A percentile compares a stretch with the other conserved stretches of the same genome.
Conservation (phyloP, 441 rosid genomes). For the Daphne laureola region DNA sequence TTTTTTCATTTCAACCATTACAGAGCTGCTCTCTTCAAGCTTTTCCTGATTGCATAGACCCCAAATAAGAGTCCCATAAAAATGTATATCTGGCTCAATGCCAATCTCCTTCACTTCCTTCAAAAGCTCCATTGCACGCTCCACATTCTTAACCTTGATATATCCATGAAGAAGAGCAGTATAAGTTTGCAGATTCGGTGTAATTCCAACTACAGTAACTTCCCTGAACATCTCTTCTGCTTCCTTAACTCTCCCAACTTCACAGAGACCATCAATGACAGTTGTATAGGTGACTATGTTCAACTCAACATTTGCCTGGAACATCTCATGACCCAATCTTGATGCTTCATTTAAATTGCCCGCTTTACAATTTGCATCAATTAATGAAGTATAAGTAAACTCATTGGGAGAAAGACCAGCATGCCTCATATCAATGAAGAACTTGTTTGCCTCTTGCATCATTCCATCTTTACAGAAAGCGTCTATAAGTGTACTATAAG, state of each 20-base stretch:
- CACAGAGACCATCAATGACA: slow-evolving; percentile 54
- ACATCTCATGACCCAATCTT: slow-evolving; percentile 58
- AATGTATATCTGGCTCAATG: slow-evolving; percentile 41
- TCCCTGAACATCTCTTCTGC: slow-evolving; percentile 50
- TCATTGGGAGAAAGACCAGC: slow-evolving; percentile 61
- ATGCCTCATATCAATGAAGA: slow-evolving; percentile 61
- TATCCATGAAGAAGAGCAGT: slow-evolving; percentile 57
- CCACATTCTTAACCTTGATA: slow-evolving; percentile 48
- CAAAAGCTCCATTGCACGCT: slow-evolving; percentile 36
- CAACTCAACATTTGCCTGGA: slow-evolving; percentile 33
- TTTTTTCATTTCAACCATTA: slow-evolving; percentile 49
- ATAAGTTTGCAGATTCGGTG: slow-evolving; percentile 48
- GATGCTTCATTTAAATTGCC: slow-evolving; percentile 49
- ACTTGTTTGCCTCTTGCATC: slow-evolving; percentile 58
- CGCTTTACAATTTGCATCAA: slow-evolving; percentile 61
- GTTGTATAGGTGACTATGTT: slow-evolving; percentile 57
- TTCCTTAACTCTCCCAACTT: slow-evolving; percentile 40
- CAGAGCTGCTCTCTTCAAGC: slow-evolving; percentile 38
- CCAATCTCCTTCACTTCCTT: slow-evolving; percentile 42
- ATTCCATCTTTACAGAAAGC: slow-evolving; percentile 66
- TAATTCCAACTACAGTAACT: slow-evolving; percentile 36
- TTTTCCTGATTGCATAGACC: slow-evolving; percentile 51
- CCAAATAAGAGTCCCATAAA: slow-evolving; percentile 61
- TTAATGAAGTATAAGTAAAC: slow-evolving; percentile 57
- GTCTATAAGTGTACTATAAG: slow-evolving; percentile 67